These are phyloP conservation scores for Tolypocladium guangdongense DNA, from an alignment of 2,329 filamentous ascomycete species.

Conservation along the genomic window DNA sequence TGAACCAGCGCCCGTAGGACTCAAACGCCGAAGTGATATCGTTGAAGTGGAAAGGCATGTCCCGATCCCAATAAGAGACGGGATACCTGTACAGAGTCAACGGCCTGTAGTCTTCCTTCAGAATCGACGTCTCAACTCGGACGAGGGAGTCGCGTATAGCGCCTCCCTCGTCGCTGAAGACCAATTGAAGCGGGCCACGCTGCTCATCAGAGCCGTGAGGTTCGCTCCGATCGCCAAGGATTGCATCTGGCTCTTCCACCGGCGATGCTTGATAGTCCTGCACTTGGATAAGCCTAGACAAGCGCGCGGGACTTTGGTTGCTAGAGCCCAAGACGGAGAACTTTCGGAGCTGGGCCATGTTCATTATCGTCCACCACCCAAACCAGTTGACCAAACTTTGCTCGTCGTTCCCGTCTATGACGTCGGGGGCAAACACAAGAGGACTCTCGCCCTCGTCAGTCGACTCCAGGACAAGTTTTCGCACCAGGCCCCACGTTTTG, in stretches of 20 bases:
- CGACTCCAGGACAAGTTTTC: slow-evolving; percentile 7
- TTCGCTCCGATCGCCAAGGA: slow-evolving; percentile 10
- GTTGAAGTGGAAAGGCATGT: slow-evolving; percentile 13
- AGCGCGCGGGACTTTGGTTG: slow-evolving; percentile 6
- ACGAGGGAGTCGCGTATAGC: background rate
- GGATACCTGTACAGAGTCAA: slow-evolving; percentile 25
- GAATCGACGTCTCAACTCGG: background rate
- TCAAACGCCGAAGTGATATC: slow-evolving; percentile 9
- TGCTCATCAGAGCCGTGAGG: background rate
- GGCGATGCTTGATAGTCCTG: slow-evolving; percentile 23
- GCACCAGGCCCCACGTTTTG: slow-evolving; percentile 12
- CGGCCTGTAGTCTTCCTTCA: slow-evolving; percentile 6
- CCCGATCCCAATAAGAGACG: slow-evolving; percentile 26
- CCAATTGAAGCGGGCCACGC: background rate
- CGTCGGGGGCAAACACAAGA: slow-evolving; percentile 33
- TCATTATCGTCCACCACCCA: slow-evolving; percentile 42
- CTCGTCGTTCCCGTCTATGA: slow-evolving; percentile 47
- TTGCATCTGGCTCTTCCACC: slow-evolving; percentile 20
- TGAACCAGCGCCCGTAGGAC: slow-evolving; percentile 14
- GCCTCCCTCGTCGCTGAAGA: background rate
- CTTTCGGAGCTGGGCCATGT: slow-evolving; percentile 38
- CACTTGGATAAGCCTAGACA: slow-evolving; percentile 12
- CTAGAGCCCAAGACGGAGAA: slow-evolving; percentile 45
- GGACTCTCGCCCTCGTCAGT: slow-evolving; percentile 12
- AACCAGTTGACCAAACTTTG: slow-evolving; percentile 54